phyloP scores from a whole-genome alignment of 2,329 filamentous ascomycete genomes.

The Simplicillium aogashimaense region DNA sequence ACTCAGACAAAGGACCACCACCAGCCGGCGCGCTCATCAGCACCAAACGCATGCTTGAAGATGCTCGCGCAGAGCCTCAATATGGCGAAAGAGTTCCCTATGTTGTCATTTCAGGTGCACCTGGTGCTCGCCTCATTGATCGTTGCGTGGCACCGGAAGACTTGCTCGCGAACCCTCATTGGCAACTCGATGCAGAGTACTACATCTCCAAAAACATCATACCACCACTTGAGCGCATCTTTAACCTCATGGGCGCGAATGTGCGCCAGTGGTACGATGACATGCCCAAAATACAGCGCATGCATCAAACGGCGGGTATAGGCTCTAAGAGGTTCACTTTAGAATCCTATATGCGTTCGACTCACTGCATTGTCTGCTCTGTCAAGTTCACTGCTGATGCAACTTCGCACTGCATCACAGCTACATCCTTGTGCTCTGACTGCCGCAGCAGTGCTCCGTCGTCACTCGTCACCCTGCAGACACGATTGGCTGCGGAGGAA shows the following conservation, averaged over 20 bases:
- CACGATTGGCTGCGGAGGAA: constrained; percentile 53
- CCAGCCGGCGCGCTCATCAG: constrained; percentile 86
- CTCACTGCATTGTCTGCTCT: constrained; percentile 69
- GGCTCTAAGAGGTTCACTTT: constrained; percentile 56
- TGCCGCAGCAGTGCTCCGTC: constrained; percentile 46
- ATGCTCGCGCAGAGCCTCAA: constrained; percentile 80
- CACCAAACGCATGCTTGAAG: constrained; percentile 74
- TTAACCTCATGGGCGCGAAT: constrained; percentile 90
- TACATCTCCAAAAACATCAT: constrained; percentile 96
- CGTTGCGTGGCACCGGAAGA: constrained; percentile 83
- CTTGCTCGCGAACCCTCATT: constrained; percentile 64
- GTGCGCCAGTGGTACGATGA: constrained; percentile 89
- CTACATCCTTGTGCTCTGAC: constrained; percentile 39
- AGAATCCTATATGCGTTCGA: constrained; percentile 85
- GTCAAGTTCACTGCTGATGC: constrained; percentile 31
- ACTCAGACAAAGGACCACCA: constrained; percentile 63
- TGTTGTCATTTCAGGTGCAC: constrained; percentile 81
- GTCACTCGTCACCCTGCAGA: constrained; percentile 55
- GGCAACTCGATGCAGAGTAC: constrained; percentile 85
- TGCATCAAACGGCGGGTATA: constrained; percentile 29
- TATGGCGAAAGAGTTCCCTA: constrained; percentile 94
- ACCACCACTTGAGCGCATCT: constrained; percentile 88
- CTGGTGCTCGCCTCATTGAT: constrained; percentile 76
- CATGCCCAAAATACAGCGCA: constrained; percentile 82
- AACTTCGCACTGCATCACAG: constrained; percentile 11